phyloP scores from a whole-genome alignment of 1,284 basidiomycete species.

The Tylopilus orsonianus region DNA sequence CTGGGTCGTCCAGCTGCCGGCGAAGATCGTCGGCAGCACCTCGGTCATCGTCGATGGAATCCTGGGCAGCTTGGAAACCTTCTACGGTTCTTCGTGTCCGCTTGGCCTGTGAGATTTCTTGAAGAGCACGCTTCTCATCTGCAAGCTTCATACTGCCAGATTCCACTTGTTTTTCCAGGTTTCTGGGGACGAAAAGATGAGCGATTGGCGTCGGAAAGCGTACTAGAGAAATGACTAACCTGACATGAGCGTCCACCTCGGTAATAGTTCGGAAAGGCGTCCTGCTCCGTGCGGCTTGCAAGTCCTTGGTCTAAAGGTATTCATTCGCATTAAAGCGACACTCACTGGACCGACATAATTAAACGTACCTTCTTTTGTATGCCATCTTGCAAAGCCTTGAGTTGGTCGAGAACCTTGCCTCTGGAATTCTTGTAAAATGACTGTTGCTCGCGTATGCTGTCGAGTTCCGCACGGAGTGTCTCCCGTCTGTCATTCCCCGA shows the following conservation, averaged over 20 bases:
- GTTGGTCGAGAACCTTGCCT: conserved; percentile 78
- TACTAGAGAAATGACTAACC: conserved; percentile 48
- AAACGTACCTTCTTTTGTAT: conserved; percentile 80
- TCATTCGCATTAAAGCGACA: conserved; percentile 4
- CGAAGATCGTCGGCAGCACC: conserved; percentile 78
- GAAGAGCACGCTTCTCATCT: conserved; percentile 93
- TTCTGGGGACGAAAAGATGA: conserved; percentile 45
- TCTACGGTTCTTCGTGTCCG: conserved; percentile 75
- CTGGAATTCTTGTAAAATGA: conserved; percentile 77
- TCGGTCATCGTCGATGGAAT: conserved; percentile 81
- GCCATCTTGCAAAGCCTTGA: conserved; percentile 80
- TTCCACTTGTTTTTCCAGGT: conserved; percentile 87
- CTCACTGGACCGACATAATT: not conserved
- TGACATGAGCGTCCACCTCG: conserved; percentile 89
- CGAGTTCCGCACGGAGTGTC: conserved; percentile 80
- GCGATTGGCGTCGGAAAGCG: conserved; percentile 1
- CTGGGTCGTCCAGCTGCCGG: conserved; percentile 89
- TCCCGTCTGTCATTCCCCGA: conserved; percentile 73
- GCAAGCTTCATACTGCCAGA: conserved; percentile 91
- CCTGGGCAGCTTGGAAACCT: conserved; percentile 76
- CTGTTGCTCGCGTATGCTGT: conserved; percentile 79
- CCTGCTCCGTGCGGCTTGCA: conserved; percentile 83
- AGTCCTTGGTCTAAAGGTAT: conserved; percentile 74
- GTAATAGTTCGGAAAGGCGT: conserved; percentile 80
- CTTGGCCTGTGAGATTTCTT: conserved; percentile 78